Base-by-base conservation (phyloP, 2,329 filamentous ascomycete genomes). In the Fusarium tupiense region DNA sequence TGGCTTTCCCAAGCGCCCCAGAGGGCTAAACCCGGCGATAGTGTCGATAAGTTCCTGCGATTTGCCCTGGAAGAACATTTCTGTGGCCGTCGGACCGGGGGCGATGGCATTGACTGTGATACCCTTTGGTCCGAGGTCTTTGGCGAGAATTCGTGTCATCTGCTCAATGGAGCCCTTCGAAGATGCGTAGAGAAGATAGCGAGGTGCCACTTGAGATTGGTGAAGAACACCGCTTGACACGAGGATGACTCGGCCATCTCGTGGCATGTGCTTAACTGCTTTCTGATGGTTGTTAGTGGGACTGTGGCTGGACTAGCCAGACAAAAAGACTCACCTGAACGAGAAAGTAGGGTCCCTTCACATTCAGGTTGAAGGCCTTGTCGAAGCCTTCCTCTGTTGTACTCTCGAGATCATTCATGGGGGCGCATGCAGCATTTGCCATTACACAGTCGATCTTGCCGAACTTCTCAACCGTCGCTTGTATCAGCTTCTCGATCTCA, bases 21-120 rank as follows among this genome's bases (percentile, higher is more conserved):
- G 17, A 0, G 65, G 65, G 17, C 65, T 68, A 0, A 61, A 53
- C 0, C 62, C 24, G 1, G 65, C 47, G 5, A 68, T 68, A 2
- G 37, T 67, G 2, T 67, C 53, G 1, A 68, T 54, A 9, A 68
- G 64, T 12, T 61, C 53, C 4, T 68, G 63, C 1, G 65, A 61
- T 12, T 68, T 68, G 3, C 65, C 63, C 19, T 67, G 40, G 6
- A 68, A 68, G 29, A 68, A 68, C 63, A 68, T 50, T 10, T 68
- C 65, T 1, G 65, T 68, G 6, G 63, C 65, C 1, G 63, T 68
- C 6, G 65, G 65, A 3, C 65, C 63, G 11, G 65, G 65, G 2
- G 65, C 65, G 4, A 68, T 61, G 2, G 63, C 43, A 12, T 68
- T 68, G 8, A 68, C 65, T 8, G 63, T 68, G 6, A 67, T 68